Percentiles rank a stretch among this genome's conserved stretches.
Evolutionary conservation across 2,329 filamentous ascomycete genomes (phyloP).

Genomic region (Aspergillus phoenicis): DNA sequence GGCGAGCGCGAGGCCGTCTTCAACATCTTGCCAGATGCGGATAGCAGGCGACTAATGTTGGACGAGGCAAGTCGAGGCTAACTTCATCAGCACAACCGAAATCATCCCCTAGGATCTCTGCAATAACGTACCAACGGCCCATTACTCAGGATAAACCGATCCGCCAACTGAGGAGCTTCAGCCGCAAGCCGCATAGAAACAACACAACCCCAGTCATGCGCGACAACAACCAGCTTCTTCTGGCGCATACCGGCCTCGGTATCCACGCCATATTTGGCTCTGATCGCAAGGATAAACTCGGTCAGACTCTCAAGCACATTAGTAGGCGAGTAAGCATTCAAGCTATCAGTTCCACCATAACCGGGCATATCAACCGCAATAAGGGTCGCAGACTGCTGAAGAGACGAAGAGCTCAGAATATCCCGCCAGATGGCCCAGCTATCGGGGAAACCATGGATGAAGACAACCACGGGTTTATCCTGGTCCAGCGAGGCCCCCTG

Average conservation of each 20-base stretch:
- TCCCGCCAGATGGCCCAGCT: conserved; percentile 59
- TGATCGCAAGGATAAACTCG: conserved; percentile 56
- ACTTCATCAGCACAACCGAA: not conserved
- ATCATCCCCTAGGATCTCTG: not conserved
- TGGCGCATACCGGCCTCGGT: conserved; percentile 33
- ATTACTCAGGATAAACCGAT: conserved; percentile 59
- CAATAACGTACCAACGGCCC: conserved; percentile 52
- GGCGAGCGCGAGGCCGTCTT: conserved; percentile 51
- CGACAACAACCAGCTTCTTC: conserved; percentile 52
- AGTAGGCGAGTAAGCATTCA: conserved; percentile 53
- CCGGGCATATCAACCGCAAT: conserved; percentile 62
- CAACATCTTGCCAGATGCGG: conserved; percentile 54
- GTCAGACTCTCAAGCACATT: conserved; percentile 56
- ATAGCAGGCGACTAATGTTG: conserved; percentile 46
- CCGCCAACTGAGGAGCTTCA: conserved; percentile 59
- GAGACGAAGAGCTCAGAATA: conserved; percentile 45
- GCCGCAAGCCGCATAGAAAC: conserved; percentile 59
- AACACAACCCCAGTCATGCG: conserved; percentile 59
- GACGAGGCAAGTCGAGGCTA: conserved; percentile 47
- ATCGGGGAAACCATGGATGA: conserved; percentile 64
- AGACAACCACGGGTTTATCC: conserved; percentile 51
- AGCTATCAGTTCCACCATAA: conserved; percentile 59
- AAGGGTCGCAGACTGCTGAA: conserved; percentile 47
- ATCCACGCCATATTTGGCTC: conserved; percentile 50
- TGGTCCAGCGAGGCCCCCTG: conserved; percentile 18